Evolutionary conservation across 1,284 basidiomycete genomes (phyloP).

Genomic region (Inonotus hispidus): DNA sequence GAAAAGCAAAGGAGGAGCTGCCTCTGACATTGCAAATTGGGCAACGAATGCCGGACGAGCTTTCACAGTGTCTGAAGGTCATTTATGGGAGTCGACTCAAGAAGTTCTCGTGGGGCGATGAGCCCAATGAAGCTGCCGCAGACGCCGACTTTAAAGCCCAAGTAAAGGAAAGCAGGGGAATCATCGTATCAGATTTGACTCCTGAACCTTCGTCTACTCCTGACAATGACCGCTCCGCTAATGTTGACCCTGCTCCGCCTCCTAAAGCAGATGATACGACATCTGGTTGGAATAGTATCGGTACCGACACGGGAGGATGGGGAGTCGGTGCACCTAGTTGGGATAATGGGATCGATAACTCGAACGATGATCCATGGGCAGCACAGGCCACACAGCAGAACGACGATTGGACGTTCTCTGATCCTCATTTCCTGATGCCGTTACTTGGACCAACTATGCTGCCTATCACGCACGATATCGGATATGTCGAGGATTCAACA

Average conservation of each 20-base stretch:
- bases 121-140: neutral
- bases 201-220: neutral
- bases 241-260: neutral
- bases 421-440: constrained; percentile 28
- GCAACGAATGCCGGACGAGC: constrained; percentile 48
- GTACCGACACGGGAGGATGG: constrained; percentile 4
- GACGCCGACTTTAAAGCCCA: neutral
- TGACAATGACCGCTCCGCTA: neutral
- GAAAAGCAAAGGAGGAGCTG: constrained; percentile 51
- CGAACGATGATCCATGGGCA: constrained; percentile 11
- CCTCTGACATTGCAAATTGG: constrained; percentile 49
- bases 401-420: neutral
- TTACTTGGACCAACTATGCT: constrained; percentile 41
- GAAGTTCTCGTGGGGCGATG: constrained; percentile 1
- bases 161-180: neutral
- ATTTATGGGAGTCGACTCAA: constrained; percentile 9
- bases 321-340: neutral
- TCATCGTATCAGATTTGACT: neutral
- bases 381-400: neutral
- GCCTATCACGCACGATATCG: constrained; percentile 44
- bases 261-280: neutral
- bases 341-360: neutral
- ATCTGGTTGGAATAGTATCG: constrained; percentile 21
- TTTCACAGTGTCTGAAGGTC: constrained; percentile 29
- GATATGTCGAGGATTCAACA: constrained; percentile 47